Evolutionary conservation across 179 eudicot species (phyloP).

Genomic region (Beta corolliflora): DNA sequence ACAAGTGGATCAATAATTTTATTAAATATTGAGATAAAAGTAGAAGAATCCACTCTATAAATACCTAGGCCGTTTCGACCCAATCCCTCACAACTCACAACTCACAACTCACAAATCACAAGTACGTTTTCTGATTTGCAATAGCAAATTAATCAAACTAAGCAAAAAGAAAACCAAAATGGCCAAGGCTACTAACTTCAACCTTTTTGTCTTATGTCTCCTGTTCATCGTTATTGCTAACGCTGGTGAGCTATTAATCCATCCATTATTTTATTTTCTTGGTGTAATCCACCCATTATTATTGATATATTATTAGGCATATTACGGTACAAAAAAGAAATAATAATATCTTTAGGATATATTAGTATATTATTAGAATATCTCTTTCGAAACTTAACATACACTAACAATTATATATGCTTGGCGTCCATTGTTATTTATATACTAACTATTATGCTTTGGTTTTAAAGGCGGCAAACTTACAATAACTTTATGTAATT

Average conservation of each 20-base stretch:
- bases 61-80: neutral
- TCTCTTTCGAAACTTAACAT: too few species aligned
- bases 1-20: neutral
- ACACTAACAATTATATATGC: too few species aligned
- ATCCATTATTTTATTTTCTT: neutral
- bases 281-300: neutral
- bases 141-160: neutral
- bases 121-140: neutral
- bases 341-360: too few species aligned
- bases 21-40: neutral
- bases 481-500: too few species aligned
- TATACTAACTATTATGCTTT: too few species aligned
- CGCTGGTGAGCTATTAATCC: neutral
- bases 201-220: neutral
- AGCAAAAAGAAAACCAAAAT: neutral
- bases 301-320: too few species aligned
- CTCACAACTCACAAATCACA: neutral
- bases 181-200: conserved; percentile 5
- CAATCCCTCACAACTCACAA: too few species aligned
- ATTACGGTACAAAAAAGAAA: too few species aligned
- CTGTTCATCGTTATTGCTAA: neutral
- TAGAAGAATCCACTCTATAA: neutral
- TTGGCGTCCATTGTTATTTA: too few species aligned
- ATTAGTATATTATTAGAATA: too few species aligned
- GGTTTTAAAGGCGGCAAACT: too few species aligned